Evolutionary conservation across 2,329 filamentous ascomycete genomes (phyloP).

Genomic region (Pochonia chlamydosporia): DNA sequence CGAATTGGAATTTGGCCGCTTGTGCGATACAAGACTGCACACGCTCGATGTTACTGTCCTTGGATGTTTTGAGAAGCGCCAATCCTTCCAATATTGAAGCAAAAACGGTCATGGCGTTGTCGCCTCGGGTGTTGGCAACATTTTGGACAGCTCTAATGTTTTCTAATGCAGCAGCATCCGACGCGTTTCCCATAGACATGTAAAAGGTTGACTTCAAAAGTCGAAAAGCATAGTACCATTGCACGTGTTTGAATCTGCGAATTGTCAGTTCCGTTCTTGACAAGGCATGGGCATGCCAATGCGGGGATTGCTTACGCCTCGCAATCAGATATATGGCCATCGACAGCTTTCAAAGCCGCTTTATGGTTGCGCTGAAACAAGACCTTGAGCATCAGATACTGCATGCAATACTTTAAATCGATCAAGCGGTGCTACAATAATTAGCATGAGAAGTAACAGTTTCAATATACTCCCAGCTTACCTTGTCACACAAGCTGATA

Average conservation of each 20-base stretch:
- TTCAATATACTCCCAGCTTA: conserved; percentile 20
- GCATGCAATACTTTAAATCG: conserved; percentile 73
- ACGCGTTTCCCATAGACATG: conserved; percentile 52
- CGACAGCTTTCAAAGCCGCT: conserved; percentile 66
- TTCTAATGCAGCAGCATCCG: conserved; percentile 60
- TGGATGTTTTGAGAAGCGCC: conserved; percentile 58
- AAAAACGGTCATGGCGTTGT: conserved; percentile 59
- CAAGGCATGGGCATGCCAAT: background rate
- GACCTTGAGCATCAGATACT: conserved; percentile 65
- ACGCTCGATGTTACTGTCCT: conserved; percentile 61
- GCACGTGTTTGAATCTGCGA: conserved; percentile 54
- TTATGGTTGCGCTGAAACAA: conserved; percentile 66
- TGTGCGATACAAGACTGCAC: conserved; percentile 70
- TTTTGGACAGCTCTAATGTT: conserved; percentile 59
- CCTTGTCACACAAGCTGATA: conserved; percentile 62
- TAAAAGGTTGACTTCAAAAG: conserved; percentile 67
- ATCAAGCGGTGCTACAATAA: conserved; percentile 29
- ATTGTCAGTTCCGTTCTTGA: background rate
- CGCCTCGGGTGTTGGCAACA: conserved; percentile 54
- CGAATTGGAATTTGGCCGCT: conserved; percentile 64
- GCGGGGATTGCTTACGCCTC: conserved; percentile 44
- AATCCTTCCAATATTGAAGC: conserved; percentile 65
- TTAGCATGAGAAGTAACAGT: background rate
- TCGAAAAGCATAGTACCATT: conserved; percentile 74
- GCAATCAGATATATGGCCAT: conserved; percentile 62